A percentile compares a stretch with the other conserved stretches of the same genome.
Evolutionary conservation across 495 filamentous ascomycete species (phyloP).

Genomic region (Podospora australis): DNA sequence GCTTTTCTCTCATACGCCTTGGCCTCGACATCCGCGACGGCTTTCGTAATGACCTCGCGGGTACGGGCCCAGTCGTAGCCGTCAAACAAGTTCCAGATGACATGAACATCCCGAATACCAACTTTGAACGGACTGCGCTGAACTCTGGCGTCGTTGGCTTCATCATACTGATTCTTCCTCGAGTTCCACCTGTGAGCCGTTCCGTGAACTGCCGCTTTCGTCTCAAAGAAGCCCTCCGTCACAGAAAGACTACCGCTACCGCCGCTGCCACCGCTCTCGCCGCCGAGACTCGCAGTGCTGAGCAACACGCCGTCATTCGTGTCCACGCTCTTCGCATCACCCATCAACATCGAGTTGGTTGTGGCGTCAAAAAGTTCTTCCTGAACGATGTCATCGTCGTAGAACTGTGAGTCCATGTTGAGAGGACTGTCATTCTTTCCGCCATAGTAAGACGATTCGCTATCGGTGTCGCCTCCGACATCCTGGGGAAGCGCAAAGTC

Average conservation of each 20-base stretch:
- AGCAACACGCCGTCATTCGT: slow-evolving; percentile 55
- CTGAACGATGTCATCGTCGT: slow-evolving; percentile 26
- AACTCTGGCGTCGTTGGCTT: slow-evolving; percentile 55
- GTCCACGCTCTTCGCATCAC: slow-evolving; percentile 36
- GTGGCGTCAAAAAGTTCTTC: slow-evolving; percentile 39
- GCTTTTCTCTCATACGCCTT: slow-evolving; percentile 68
- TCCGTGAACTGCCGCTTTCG: slow-evolving; percentile 51
- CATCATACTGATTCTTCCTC: slow-evolving; percentile 62
- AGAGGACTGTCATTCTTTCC: slow-evolving; percentile 30
- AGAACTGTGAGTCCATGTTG: slow-evolving; percentile 35
- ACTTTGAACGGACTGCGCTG: slow-evolving; percentile 66
- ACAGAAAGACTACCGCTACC: slow-evolving; percentile 52
- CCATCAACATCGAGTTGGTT: slow-evolving; percentile 25
- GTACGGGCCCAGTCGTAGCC: slow-evolving; percentile 95
- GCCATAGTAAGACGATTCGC: slow-evolving; percentile 32
- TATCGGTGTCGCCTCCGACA: slow-evolving; percentile 25
- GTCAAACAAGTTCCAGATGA: slow-evolving; percentile 98
- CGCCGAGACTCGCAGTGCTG: slow-evolving; percentile 52
- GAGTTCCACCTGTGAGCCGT: slow-evolving; percentile 77
- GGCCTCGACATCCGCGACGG: slow-evolving; percentile 76
- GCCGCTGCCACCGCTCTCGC: slow-evolving; percentile 41
- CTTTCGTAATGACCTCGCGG: slow-evolving; percentile 75
- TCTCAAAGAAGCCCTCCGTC: slow-evolving; percentile 74
- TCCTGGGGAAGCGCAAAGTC: slow-evolving; percentile 44
- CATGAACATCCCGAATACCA: slow-evolving; percentile 74